Base-by-base conservation (phyloP, 2,329 filamentous ascomycete genomes). In the Colletotrichum zoysiae region DNA sequence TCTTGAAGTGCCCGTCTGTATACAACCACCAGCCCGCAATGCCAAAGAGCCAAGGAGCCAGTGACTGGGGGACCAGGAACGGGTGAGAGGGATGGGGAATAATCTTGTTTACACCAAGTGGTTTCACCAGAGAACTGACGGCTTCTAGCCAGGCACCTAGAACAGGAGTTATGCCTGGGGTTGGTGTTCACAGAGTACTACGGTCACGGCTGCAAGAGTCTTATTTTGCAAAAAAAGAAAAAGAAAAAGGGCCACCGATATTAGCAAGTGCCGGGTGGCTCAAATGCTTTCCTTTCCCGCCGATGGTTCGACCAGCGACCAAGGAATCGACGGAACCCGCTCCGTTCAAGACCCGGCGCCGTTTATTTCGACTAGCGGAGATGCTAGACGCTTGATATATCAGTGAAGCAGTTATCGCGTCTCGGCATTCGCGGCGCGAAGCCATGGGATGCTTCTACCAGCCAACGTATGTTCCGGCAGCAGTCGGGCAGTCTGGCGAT, bases 321-420 rank as follows among this genome's bases (percentile, higher is more conserved):
- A 33, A 55, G 14, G 7, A 20, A 5, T 26, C 2, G 51, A 55
- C 18, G 23, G 50, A n/a, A 6, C 16, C 23, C 4, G 51, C 30
- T n/a, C 51, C 51, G 12, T 30, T 30, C 50, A 55, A 33, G 51
- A 33, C 30, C 9, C 30, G 2, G 30, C 20, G 9, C 8, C 16
- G 9, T n/a, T 14, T 35, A 35, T n/a, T n/a, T 42, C 42, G 59
- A 53, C 35, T 20, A 35, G 38, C 42, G 18, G 59, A 64, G 40
- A 33, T 53, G n/a, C 3, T 35, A 18, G 23, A 23, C 46, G 38
- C 42, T 50, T 23, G 30, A 50, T 51, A 26, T 26, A 35, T 50
- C 20, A n/a, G 38, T 53, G 35, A 23, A 11, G 53, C 40, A 38
- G 50, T 9, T 51, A 46, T 68, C 58, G 65, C 50, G 58, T 18